phyloP scores from a whole-genome alignment of 2,329 filamentous ascomycete genomes.

The Claviceps africana region DNA sequence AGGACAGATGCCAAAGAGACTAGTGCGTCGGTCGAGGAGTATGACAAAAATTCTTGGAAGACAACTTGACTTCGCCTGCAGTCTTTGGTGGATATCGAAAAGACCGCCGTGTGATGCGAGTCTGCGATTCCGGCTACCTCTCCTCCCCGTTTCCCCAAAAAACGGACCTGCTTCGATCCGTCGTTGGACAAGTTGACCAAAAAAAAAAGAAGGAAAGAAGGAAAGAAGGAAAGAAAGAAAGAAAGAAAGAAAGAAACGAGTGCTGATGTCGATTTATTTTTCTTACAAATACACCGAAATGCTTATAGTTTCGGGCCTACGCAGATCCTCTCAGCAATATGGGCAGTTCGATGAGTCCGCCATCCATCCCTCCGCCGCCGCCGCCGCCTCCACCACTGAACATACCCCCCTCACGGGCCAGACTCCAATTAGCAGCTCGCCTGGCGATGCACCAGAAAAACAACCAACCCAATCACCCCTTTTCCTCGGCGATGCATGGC shows the following conservation, averaged over 20 bases:
- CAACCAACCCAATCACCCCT: conserved; percentile 31
- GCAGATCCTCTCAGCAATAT: conserved; percentile 39
- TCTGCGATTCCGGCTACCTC: conserved; percentile 1
- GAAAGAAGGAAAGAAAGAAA: too few relatives aligned
- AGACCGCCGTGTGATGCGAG: conserved; percentile 1
- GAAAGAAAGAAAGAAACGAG: conserved; percentile 9
- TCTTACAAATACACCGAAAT: neutral
- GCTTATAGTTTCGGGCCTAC: conserved; percentile 42
- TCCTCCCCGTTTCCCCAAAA: conserved; percentile 5
- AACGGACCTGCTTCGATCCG: conserved; percentile 5
- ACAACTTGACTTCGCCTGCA: neutral
- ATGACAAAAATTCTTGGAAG: neutral
- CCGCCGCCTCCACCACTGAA: conserved; percentile 70
- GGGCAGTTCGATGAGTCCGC: conserved; percentile 36
- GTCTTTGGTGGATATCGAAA: neutral
- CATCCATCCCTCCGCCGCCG: conserved; percentile 43
- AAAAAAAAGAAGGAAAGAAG: conserved; percentile 13
- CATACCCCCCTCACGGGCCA: conserved; percentile 71
- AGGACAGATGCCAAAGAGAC: neutral
- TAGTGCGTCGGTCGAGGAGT: neutral
- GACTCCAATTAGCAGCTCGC: conserved; percentile 78
- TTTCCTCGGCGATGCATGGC: conserved; percentile 26
- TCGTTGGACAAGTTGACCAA: conserved; percentile 7
- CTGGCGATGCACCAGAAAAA: conserved; percentile 63
- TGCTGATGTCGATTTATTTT: neutral